Conservation (phyloP, 257 asterid species). For the Thymus quinquecostatus region DNA sequence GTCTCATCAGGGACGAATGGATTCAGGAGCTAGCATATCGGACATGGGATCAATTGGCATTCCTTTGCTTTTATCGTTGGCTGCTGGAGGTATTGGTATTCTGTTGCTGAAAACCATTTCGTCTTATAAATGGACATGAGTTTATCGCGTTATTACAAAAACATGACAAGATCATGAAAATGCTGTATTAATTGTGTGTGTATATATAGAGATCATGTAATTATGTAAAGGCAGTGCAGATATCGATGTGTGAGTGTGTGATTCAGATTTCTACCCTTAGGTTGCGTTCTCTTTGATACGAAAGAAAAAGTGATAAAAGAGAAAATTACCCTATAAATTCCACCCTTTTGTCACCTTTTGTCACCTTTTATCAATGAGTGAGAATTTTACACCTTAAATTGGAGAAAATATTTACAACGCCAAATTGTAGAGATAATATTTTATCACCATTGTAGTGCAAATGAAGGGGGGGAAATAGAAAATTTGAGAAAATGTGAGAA, state of each 20-base stretch:
- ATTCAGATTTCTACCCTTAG: neutral
- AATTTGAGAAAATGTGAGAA: too few species aligned
- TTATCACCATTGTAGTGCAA: too few species aligned
- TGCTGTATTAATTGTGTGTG: neutral
- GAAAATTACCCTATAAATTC: too few species aligned
- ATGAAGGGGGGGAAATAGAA: too few species aligned
- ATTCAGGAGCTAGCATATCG: conserved; percentile 30
- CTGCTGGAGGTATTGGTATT: conserved; percentile 72
- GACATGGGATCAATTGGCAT: conserved; percentile 50
- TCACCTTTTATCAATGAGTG: too few species aligned
- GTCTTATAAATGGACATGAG: conserved; percentile 43
- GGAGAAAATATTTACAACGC: too few species aligned
- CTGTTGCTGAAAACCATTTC: conserved; percentile 57
- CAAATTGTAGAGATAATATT: too few species aligned
- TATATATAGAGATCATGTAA: conserved; percentile 6
- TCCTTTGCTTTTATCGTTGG: conserved; percentile 66
- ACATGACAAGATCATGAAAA: neutral
- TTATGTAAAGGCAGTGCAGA: neutral
- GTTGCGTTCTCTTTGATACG: too few species aligned
- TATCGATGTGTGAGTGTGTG: neutral
- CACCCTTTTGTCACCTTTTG: too few species aligned
- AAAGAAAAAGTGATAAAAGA: too few species aligned
- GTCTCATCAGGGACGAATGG: conserved; percentile 49
- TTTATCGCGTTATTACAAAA: neutral
- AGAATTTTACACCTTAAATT: too few species aligned